A percentile compares a stretch with the other conserved stretches of the same genome.
Conservation (phyloP, 352 stramenopile genomes). For the Pythium myriotylum region DNA sequence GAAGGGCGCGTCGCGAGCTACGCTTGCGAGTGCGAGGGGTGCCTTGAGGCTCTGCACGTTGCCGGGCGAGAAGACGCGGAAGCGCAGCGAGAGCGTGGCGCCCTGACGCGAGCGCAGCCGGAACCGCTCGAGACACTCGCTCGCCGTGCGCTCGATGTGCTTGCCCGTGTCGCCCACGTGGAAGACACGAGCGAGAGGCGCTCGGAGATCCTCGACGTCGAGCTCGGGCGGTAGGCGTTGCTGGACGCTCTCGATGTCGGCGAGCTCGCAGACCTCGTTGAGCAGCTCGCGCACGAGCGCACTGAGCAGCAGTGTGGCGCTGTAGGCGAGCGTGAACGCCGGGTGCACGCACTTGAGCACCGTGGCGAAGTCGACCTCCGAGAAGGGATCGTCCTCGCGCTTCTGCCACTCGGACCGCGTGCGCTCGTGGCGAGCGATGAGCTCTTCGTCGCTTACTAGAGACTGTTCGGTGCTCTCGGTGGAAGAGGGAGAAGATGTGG, state of each 20-base stretch:
- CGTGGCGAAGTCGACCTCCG: conserved; percentile 57
- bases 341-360: conserved; percentile 66
- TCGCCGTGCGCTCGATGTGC: conserved; percentile 7
- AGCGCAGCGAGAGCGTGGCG: conserved; percentile 44
- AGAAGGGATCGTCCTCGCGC: conserved; percentile 60
- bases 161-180: conserved; percentile 12
- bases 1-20: conserved; percentile 40
- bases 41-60: conserved; percentile 13
- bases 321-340: conserved; percentile 62
- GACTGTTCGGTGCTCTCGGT: not conserved
- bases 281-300: conserved; percentile 46
- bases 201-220: conserved; percentile 27
- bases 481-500: not conserved
- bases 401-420: conserved; percentile 60
- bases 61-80: conserved; percentile 35
- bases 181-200: conserved; percentile 17
- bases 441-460: conserved; percentile 40
- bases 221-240: conserved; percentile 34
- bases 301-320: conserved; percentile 49
- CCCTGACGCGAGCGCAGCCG: conserved; percentile 45
- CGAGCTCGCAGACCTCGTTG: conserved; percentile 27
- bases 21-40: conserved; percentile 31
- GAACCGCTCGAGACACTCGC: conserved; percentile 26
- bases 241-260: conserved; percentile 43
- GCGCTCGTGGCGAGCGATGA: conserved; percentile 46